Conservation (phyloP, 139 green algal species). For the Chlorella sorokiniana region DNA sequence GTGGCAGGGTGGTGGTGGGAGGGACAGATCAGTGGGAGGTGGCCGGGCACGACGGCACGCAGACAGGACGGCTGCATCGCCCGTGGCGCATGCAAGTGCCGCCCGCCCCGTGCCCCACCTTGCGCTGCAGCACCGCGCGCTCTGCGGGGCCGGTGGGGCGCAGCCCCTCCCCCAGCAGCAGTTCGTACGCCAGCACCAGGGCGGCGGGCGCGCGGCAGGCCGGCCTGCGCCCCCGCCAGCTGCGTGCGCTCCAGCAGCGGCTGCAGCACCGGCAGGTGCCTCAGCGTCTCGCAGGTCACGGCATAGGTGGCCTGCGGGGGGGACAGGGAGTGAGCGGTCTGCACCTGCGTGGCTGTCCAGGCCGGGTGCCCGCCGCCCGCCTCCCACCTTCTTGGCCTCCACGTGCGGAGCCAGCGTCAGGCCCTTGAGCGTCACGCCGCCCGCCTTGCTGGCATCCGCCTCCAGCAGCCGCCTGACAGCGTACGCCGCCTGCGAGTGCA, state of each 20-base stretch:
- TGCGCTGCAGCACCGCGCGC: slow-evolving; percentile 47
- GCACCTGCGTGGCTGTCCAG: too few relatives aligned
- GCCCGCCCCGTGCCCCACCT: slow-evolving; percentile 36
- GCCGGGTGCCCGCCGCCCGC: too few relatives aligned
- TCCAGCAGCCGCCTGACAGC: slow-evolving; percentile 54
- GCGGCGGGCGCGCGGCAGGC: slow-evolving; percentile 20
- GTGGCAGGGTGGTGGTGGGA: background rate
- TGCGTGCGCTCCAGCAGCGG: slow-evolving; percentile 50
- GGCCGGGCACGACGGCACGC: too few relatives aligned
- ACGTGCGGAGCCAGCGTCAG: slow-evolving; percentile 82
- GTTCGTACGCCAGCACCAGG: slow-evolving; percentile 77
- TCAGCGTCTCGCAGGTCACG: slow-evolving; percentile 86
- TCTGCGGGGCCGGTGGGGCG: slow-evolving; percentile 60
- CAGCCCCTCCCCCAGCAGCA: slow-evolving; percentile 75
- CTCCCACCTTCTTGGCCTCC: slow-evolving; percentile 71
- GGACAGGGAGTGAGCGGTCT: background rate
- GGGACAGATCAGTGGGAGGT: background rate
- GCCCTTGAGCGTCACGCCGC: slow-evolving; percentile 60
- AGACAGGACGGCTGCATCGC: background rate
- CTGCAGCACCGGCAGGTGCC: slow-evolving; percentile 66
- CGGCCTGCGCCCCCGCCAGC: slow-evolving; percentile 48
- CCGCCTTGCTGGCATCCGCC: slow-evolving; percentile 32
- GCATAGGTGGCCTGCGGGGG: slow-evolving; percentile 74
- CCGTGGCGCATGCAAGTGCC: too few relatives aligned
- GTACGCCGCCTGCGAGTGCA: slow-evolving; percentile 61